Evolutionary conservation across 495 filamentous ascomycete genomes (phyloP).

Genomic region (Aspergillus wentii): DNA sequence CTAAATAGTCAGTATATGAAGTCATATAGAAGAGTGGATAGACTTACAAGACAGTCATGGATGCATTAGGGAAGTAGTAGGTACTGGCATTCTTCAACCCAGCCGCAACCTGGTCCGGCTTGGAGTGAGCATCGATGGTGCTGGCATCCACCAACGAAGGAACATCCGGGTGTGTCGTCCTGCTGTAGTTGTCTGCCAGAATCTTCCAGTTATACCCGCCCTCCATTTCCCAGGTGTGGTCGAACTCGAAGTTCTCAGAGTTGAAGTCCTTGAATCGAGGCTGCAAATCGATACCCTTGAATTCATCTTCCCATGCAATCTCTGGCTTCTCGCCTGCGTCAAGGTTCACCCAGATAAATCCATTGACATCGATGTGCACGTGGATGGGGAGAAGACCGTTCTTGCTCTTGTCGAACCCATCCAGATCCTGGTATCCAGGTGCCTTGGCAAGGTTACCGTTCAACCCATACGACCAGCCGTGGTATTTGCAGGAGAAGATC

Average conservation of each 20-base stretch:
- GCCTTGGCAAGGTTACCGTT: constrained; percentile 57
- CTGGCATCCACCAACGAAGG: constrained; percentile 35
- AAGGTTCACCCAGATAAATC: constrained; percentile 50
- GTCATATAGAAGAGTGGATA: not conserved
- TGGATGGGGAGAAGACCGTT: constrained; percentile 45
- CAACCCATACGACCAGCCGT: constrained; percentile 57
- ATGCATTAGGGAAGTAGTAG: constrained; percentile 43
- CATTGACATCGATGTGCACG: constrained; percentile 40
- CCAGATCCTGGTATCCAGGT: constrained; percentile 47
- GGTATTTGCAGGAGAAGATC: constrained; percentile 54
- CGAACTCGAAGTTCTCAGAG: constrained; percentile 43
- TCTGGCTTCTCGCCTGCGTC: constrained; percentile 36
- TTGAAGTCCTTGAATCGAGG: constrained; percentile 30
- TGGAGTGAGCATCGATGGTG: constrained; percentile 29
- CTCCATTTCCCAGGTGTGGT: constrained; percentile 42
- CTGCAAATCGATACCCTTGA: constrained; percentile 31
- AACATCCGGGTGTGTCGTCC: constrained; percentile 43
- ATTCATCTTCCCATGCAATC: constrained; percentile 38
- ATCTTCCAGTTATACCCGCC: constrained; percentile 50
- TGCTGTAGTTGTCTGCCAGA: constrained; percentile 44
- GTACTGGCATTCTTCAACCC: constrained; percentile 30
- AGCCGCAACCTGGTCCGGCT: constrained; percentile 25
- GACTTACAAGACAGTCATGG: constrained; percentile 43
- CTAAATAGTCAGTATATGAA: constrained; percentile 13
- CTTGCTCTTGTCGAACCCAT: constrained; percentile 50